Evolutionary conservation across 2,329 filamentous ascomycete species (phyloP), one percentile per base, ranked within the genome.

Genomic region (Botryotinia globosa): DNA sequence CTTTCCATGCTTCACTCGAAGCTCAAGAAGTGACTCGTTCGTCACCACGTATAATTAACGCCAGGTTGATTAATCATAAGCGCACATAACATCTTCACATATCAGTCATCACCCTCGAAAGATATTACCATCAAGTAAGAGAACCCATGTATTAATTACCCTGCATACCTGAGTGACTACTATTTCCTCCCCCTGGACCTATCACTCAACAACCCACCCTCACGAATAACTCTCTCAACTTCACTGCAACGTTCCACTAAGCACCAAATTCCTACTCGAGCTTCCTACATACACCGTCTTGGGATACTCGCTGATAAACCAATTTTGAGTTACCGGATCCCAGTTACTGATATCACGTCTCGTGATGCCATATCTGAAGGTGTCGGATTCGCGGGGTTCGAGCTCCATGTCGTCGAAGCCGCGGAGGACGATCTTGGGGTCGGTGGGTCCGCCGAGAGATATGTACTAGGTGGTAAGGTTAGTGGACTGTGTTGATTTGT

Each of bases 341-440:
- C 94, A 98, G 84, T 94, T 96, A 80, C 91, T 94, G 72, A 98
- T 78, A 80, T 98, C 95, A 69, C 94, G 89, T 54, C 94, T 87
- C 6, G 91, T 96, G 71, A 98, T 82, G 20, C 89, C 86, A 1
- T 88, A 90, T 1, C 82, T 85, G 84, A 97, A 97, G 3, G 85
- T 88, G 5, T 84, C 85, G 69, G 86, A 88, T 83, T 90, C 82
- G 20, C 92, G 92, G 0, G 93, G 86, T 1, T 87, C 85, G 74
- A 98, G 89, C 67, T 84, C 85, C 71, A 98, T 82, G 67, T 93
- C 90, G 73, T 97, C 92, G 80, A 98, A 98, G 70, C 90, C 91
- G 72, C 95, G 90, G 22, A 98, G 90, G 18, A 89, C 85, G 39
- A 86, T 83, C 8, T 85, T 83, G 2, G 90, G 87, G 78, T 98